Evolutionary conservation across 495 filamentous ascomycete species (phyloP), one percentile per base, ranked within the genome.

Genomic region (Niebla homalea): DNA sequence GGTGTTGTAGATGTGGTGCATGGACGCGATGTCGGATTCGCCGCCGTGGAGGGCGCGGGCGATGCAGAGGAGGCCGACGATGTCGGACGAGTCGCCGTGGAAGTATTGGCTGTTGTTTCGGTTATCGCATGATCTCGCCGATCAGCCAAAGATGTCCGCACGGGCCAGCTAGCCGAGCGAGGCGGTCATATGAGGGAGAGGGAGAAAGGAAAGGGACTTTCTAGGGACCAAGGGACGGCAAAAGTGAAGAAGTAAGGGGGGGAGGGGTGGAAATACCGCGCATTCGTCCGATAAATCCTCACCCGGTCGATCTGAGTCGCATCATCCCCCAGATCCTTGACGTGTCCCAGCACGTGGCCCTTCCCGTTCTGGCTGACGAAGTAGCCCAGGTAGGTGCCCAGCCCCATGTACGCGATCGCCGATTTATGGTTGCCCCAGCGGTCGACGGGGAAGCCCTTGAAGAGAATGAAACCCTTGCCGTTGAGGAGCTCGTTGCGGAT

Each of bases 311-410:
- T 90, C 64, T 85, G 75, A 10, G 74, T 80, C 25, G 83, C 67
- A 64, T 95, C 85, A 51, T 90, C 88, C 36, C 86, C 84, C 3
- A 94, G 72, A 65, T 93, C 85, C 66, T 94, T 88, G 61, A 94
- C 88, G 63, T 95, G 88, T 2, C 88, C 88, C 10, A 94, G 72
- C 14, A 94, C 84, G 63, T 94, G 88, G n/a, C 88, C 88, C 39
- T 77, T 77, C 7, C 79, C 77, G 67, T 95, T 95, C 60, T 95
- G 88, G 36, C 78, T 84, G 36, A 89, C 74, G 50, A 89, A 86
- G 66, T 93, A 88, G 35, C 88, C 88, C 4, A 95, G 71, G 58
- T 90, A 78, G 2, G 84, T 82, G n/a, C 87, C 87, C 1, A 94
- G 70, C 29, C 88, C 88, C 82, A 94, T 88, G 66, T 93, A 94